Evolutionary conservation across 140 eudicot genomes (phyloP), one percentile per base, ranked within the genome.

Genomic region (Cichorium intybus): DNA sequence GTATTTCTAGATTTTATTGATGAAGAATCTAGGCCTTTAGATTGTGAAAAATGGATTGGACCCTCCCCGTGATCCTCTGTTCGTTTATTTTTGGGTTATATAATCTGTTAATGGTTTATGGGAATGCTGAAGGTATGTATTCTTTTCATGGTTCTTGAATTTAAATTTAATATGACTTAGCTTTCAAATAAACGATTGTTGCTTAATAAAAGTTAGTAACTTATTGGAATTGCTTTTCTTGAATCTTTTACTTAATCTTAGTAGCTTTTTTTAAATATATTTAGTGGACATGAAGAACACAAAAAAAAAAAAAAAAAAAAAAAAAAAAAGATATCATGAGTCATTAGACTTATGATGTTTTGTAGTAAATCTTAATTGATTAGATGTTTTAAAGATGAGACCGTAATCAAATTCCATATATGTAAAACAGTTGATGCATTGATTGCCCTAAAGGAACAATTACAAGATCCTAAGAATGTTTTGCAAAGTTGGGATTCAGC

Each of bases 401-500:
- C 23, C 20, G 24, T 43, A 22, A 56, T 46, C n/a, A 7, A 56
- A 56, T 24, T 33, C 62, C 24, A 11, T 76, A 62, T 64, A 24
- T 85, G 76, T 33, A 58, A 75, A 31, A 77, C 77, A 89, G 93
- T 82, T 64, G 90, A 85, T 59, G 87, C 87, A 24, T 75, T 88
- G 81, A 75, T 46, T 75, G 79, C 77, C 18, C 69, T 82, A 35
- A 85, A 55, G 79, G 63, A 21, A 23, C 71, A 55, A 49, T 77
- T 88, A 72, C 49, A 55, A 0, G 96, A 88, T 80, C 95, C 91
- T 54, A 78, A 56, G 62, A 70, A 60, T 75, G 86, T 82, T 60
- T 77, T 85, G 41, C 79, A 80, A 79, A 89, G 91, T 77, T 89
- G 97, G 97, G 97, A 89, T 76, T 62, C 78, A 34, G 66, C 86